Evolutionary conservation across 1,284 basidiomycete species (phyloP).

Genomic region (Tylopilus orsonianus): DNA sequence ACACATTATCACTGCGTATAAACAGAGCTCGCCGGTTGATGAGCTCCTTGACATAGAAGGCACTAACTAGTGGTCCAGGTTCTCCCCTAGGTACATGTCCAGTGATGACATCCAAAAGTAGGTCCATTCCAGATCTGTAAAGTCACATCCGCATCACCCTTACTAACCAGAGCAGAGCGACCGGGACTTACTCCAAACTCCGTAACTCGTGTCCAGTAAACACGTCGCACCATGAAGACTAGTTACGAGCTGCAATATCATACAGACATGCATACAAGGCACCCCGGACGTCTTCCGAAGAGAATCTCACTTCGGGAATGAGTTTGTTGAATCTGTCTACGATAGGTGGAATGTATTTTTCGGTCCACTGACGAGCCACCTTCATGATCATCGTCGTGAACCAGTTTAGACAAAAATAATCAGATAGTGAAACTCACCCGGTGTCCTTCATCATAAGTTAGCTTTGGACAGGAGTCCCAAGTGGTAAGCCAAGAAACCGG

Average conservation of each 20-base stretch:
- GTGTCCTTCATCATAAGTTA: neutral
- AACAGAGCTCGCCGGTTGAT: constrained; percentile 37
- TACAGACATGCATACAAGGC: constrained; percentile 50
- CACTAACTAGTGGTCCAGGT: constrained; percentile 42
- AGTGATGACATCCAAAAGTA: constrained; percentile 42
- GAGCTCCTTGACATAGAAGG: constrained; percentile 43
- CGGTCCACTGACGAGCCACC: constrained; percentile 38
- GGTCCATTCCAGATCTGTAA: constrained; percentile 40
- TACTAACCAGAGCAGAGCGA: neutral
- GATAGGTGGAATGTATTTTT: constrained; percentile 43
- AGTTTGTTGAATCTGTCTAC: constrained; percentile 37
- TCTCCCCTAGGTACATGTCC: constrained; percentile 39
- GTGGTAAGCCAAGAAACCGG: constrained; percentile 38
- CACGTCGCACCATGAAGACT: constrained; percentile 43
- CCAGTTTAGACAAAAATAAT: neutral
- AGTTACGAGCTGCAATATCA: constrained; percentile 39
- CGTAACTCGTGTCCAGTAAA: constrained; percentile 39
- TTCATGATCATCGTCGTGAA: constrained; percentile 7
- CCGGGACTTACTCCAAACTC: constrained; percentile 43
- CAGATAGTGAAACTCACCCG: neutral
- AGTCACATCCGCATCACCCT: neutral
- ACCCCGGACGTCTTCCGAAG: constrained; percentile 38
- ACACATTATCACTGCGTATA: neutral
- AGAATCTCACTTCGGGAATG: constrained; percentile 35
- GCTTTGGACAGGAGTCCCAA: constrained; percentile 13